Evolutionary conservation across 495 filamentous ascomycete genomes (phyloP), one percentile per base, ranked within the genome.

Genomic region (Penicillium subrubescens): DNA sequence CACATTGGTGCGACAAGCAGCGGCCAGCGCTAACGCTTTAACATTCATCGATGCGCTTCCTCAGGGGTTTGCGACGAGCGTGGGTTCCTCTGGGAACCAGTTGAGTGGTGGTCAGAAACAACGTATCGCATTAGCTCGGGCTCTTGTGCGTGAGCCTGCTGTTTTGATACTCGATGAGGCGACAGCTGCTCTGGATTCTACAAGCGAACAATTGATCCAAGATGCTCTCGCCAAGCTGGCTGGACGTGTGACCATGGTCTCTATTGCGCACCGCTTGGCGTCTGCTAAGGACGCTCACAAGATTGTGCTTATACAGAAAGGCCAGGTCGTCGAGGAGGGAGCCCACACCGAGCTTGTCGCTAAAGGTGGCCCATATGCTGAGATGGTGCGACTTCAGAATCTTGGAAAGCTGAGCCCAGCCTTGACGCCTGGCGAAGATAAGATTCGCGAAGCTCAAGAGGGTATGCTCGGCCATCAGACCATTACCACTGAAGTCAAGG

Each of bases 131-230:
- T 86, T 92, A 46, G 89, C 89, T 0, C 81, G 88, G 31, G 87
- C 86, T n/a, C 84, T 91, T 27, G 83, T 94, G 35, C 90, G 89
- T 62, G 81, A 90, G 53, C 91, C 92, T 0, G 83, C 84, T 29
- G 86, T 95, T 61, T 73, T 96, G 3, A 87, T 95, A 35, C 80
- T 96, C 1, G 91, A 94, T 68, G 92, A 96, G 71, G 91, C 92
- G 8, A 94, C 91, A 1, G 86, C 69, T 5, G 76, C 77, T 29
- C 34, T 86, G n/a, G 83, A 86, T 69, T 83, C 83, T 0, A 76
- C 76, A 8, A 84, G 77, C 48, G 84, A 86, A 63, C 75, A 65
- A 15, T 70, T 78, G 34, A 84, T 85, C 46, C 83, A 83, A 63
- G 67, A 64, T 4, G 81, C 83, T 8, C 68, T 85, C 52, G 71